Conservation (phyloP, 1,284 basidiomycete species). For the Marasmius sp. region DNA sequence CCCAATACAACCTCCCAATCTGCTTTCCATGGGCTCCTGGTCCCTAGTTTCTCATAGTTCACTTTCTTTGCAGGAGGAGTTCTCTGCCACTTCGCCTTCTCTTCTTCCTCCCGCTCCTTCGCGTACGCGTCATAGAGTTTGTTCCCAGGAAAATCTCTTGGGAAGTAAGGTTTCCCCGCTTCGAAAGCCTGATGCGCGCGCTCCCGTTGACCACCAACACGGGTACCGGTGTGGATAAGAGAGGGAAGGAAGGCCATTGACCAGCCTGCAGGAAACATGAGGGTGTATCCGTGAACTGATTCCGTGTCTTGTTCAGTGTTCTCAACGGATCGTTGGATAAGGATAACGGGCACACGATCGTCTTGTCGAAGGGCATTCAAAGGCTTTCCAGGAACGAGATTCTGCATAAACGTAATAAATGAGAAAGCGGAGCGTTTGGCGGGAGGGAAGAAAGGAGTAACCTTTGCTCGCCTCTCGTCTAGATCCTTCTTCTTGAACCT, state of each 20-base stretch:
- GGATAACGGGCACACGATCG: constrained; percentile 76
- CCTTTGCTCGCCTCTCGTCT: constrained; percentile 76
- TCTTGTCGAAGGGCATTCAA: constrained; percentile 71
- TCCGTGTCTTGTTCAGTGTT: constrained; percentile 30
- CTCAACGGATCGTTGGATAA: constrained; percentile 79
- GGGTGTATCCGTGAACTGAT: constrained; percentile 78
- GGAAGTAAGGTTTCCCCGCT: constrained; percentile 71
- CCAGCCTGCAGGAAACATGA: constrained; percentile 86
- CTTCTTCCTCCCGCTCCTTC: constrained; percentile 45
- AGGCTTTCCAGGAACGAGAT: constrained; percentile 72
- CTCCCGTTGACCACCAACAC: constrained; percentile 81
- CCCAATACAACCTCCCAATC: constrained; percentile 73
- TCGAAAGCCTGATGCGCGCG: constrained; percentile 78
- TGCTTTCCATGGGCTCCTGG: constrained; percentile 69
- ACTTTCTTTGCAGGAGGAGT: constrained; percentile 85
- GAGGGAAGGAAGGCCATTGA: constrained; percentile 84
- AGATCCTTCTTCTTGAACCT: constrained; percentile 81
- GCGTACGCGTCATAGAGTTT: constrained; percentile 53
- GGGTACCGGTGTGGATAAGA: constrained; percentile 76
- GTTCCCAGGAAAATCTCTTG: constrained; percentile 75
- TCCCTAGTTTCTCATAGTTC: constrained; percentile 69
- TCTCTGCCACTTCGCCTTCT: constrained; percentile 66
- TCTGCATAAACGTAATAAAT: constrained; percentile 37
- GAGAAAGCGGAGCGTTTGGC: constrained; percentile 1
- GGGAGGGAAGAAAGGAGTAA: constrained; percentile 26